Evolutionary conservation across 2,329 filamentous ascomycete genomes (phyloP), one percentile per base, ranked within the genome.

Genomic region (Cryphonectria naterciae): DNA sequence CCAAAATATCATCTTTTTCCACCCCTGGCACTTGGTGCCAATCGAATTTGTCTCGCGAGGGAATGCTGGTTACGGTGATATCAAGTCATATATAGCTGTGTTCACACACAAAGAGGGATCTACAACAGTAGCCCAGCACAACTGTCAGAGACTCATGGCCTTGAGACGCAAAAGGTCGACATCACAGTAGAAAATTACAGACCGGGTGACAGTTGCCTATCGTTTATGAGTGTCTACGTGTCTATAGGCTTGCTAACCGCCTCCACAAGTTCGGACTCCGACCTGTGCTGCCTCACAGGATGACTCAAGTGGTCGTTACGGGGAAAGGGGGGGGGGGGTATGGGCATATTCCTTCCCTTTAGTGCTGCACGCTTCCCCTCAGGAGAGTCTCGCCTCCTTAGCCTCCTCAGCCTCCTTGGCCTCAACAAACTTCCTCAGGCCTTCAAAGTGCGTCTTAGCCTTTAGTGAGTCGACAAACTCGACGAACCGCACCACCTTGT

Each of bases 401-500:
- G 62, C 39, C 62, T 64, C n/a, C 37, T n/a, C 43, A 22, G 46
- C 49, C 35, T 67, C 54, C 56, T 62, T 43, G 11, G 15, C 39
- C 37, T 64, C 60, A 2, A 37, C 46, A 43, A 43, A 68, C 25
- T 35, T 39, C 22, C 54, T 22, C 62, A 70, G 17, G 39, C 56
- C 19, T 4, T 25, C 43, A 52, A 70, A 70, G 17, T 61, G 64
- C 2, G 41, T 61, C 63, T 62, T 70, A 13, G 63, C 22, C 7
- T 41, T 35, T 2, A 25, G 61, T 10, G 68, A 68, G 43, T 68
- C 67, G 22, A 68, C 68, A 15, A 69, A 66, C 52, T 69, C 68
- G 25, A 46, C 28, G 11, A 71, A 46, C 60, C 54, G 56, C 25
- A 62, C 56, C 22, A 71, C 69, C 49, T 74, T 75, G 58, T 74